Base-by-base conservation (phyloP, 31 red algal species). In the Odonthalia washingtoniensis region DNA sequence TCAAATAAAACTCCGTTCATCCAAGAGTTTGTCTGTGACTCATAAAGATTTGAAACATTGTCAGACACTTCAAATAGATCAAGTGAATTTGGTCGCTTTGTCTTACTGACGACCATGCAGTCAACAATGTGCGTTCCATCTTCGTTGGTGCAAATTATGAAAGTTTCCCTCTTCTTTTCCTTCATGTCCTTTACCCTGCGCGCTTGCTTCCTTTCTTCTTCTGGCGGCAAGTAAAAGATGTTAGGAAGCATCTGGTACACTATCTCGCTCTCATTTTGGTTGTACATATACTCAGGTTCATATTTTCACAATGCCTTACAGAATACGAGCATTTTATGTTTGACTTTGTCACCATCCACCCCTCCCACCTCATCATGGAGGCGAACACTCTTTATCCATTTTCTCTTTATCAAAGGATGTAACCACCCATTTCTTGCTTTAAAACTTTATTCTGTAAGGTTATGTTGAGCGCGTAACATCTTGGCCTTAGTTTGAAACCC, bases 201-300 rank as follows among this genome's bases (percentile, higher is more conserved):
- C 31, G 44, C 75, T 26, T 4, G 5, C 40, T 78, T 60, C 75
- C 75, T 52, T 28, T 65, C 32, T 33, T 78, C 75, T 1, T 75
- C 75, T 28, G 36, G 5, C n/a, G 46, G 0, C 41, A 79, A 33
- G 42, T 87, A 80, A 12, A 75, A 14, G 4, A 35, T 21, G 27
- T 60, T 40, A 1, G 74, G 83, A 32, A 87, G 35, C n/a, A 75
- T 33, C 1, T 78, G 6, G 31, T 81, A 87, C 2, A 87, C 27
- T 45, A 77, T 12, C 24, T 75, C 83, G 2, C 31, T 87, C 70
- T 87, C 83, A 61, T 87, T 75, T 21, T 39, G 6, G 26, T 87
- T 87, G 38, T 87, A 81, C 6, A 80, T 87, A 14, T 41, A 38
- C n/a, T 81, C 36, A 1, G 28, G 6, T 14, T 60, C 45, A 21